A percentile compares a stretch with the other conserved stretches of the same genome.
These are phyloP conservation scores for Gelatoporia subvermispora DNA, from an alignment of 768 basidiomycete species.

Conservation along the genomic window DNA sequence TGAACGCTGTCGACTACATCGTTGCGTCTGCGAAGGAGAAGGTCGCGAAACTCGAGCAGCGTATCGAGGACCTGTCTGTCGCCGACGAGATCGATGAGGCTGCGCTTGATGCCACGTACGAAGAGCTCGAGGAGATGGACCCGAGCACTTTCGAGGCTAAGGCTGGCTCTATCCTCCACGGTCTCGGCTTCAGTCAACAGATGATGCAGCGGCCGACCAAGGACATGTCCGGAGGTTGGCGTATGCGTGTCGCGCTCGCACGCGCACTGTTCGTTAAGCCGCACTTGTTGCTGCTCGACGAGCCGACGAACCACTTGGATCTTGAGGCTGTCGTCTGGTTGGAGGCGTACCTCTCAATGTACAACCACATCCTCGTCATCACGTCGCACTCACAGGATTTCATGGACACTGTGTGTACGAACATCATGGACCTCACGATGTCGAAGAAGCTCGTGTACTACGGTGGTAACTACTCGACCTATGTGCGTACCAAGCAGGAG, in stretches of 20 bases:
- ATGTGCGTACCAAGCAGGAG: slow-evolving; percentile 91
- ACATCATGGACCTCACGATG: slow-evolving; percentile 92
- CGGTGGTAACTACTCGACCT: slow-evolving; percentile 95
- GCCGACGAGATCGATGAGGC: slow-evolving; percentile 86
- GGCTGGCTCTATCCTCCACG: slow-evolving; percentile 93
- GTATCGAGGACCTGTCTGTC: slow-evolving; percentile 90
- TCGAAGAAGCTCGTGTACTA: slow-evolving; percentile 95
- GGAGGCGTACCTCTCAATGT: slow-evolving; percentile 95
- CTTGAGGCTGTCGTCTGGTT: slow-evolving; percentile 98
- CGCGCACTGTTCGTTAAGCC: slow-evolving; percentile 95
- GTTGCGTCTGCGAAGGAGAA: slow-evolving; percentile 88
- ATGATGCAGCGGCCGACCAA: slow-evolving; percentile 98
- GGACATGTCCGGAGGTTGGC: slow-evolving; percentile 99
- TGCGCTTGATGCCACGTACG: slow-evolving; percentile 85
- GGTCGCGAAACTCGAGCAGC: slow-evolving; percentile 87
- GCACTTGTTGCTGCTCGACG: slow-evolving; percentile 90
- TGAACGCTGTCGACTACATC: slow-evolving; percentile 97
- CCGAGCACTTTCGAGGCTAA: slow-evolving; percentile 94
- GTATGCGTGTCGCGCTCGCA: slow-evolving; percentile 97
- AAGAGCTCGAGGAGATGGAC: slow-evolving; percentile 96
- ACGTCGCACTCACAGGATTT: slow-evolving; percentile 99
- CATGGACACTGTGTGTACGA: slow-evolving; percentile 96
- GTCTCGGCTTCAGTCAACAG: slow-evolving; percentile 82
- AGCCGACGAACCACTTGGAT: slow-evolving; percentile 91
- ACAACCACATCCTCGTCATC: slow-evolving; percentile 97